These are phyloP conservation scores for Arthonia radiata DNA, from an alignment of 495 filamentous ascomycete genomes.

Conservation along the genomic window DNA sequence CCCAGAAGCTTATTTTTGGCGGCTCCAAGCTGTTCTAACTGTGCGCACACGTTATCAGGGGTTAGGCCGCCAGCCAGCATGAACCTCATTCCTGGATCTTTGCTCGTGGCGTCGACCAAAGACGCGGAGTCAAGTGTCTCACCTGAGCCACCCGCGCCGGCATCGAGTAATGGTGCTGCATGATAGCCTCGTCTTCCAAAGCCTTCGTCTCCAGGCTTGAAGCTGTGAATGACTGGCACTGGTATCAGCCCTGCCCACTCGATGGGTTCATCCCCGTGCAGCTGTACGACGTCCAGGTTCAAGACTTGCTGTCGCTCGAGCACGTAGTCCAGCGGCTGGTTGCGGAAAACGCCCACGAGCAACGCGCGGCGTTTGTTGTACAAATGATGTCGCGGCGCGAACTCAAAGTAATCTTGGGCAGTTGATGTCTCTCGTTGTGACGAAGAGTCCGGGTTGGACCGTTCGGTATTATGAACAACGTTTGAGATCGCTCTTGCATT, in stretches of 20 bases:
- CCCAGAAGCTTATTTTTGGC: slow-evolving; percentile 38
- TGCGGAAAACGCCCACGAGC: slow-evolving; percentile 81
- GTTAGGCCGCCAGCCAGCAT: slow-evolving; percentile 66
- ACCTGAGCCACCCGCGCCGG: slow-evolving; percentile 61
- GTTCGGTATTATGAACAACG: slow-evolving; percentile 36
- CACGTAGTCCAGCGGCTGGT: slow-evolving; percentile 65
- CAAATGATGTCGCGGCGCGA: slow-evolving; percentile 23
- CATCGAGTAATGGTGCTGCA: slow-evolving; percentile 58
- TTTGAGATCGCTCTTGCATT: slow-evolving; percentile 57
- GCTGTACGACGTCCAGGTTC: slow-evolving; percentile 70
- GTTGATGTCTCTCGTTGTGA: slow-evolving; percentile 4
- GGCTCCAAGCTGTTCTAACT: slow-evolving; percentile 30
- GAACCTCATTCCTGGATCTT: slow-evolving; percentile 38
- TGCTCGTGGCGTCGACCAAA: slow-evolving; percentile 34
- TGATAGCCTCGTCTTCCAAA: slow-evolving; percentile 60
- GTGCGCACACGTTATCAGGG: slow-evolving; percentile 43
- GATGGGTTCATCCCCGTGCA: slow-evolving; percentile 75
- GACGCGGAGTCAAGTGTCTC: slow-evolving; percentile 39
- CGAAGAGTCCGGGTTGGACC: not conserved
- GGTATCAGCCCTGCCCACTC: slow-evolving; percentile 78
- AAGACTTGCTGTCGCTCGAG: slow-evolving; percentile 49
- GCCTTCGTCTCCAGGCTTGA: slow-evolving; percentile 43
- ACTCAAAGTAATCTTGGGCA: slow-evolving; percentile 36
- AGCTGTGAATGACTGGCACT: slow-evolving; percentile 69
- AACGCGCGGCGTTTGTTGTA: slow-evolving; percentile 36